These are phyloP conservation scores for Polyporus tsugae DNA, from an alignment of 1,284 basidiomycete genomes.

Conservation along the genomic window DNA sequence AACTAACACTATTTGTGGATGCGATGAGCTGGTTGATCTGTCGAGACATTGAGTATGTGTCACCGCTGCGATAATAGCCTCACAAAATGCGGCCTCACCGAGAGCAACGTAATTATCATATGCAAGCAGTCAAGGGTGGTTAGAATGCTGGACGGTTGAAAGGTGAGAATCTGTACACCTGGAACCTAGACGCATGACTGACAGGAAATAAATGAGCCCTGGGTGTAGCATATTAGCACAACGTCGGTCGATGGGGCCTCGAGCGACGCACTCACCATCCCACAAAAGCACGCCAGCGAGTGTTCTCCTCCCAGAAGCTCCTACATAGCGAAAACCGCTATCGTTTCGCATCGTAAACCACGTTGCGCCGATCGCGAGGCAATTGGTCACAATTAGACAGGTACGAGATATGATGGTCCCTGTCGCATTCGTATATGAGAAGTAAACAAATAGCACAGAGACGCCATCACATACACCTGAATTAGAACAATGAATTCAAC, in stretches of 20 bases:
- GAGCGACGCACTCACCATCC: not conserved
- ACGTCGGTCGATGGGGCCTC: not conserved
- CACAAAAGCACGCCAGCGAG: not conserved
- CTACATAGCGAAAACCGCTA: not conserved
- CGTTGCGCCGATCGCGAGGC: not conserved
- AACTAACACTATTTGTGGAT: not conserved
- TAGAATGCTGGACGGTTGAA: not conserved
- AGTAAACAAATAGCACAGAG: not conserved
- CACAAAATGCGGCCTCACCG: not conserved
- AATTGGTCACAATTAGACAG: not conserved
- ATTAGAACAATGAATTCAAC: not conserved
- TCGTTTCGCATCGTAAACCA: not conserved
- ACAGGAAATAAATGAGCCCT: constrained; percentile 11
- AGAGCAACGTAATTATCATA: not conserved
- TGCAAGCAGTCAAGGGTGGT: not conserved
- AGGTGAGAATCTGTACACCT: not conserved
- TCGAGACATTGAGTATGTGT: not conserved
- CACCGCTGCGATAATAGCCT: too few species aligned
- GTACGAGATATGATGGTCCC: not conserved
- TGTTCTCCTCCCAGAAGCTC: not conserved
- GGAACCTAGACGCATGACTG: not conserved
- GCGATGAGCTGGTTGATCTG: constrained; percentile 1
- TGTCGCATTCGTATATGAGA: not conserved
- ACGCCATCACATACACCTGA: not conserved
- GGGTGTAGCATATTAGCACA: not conserved